These are phyloP conservation scores for Aspergillus clavatus DNA, from an alignment of 2,329 filamentous ascomycete genomes.

Conservation along the genomic window DNA sequence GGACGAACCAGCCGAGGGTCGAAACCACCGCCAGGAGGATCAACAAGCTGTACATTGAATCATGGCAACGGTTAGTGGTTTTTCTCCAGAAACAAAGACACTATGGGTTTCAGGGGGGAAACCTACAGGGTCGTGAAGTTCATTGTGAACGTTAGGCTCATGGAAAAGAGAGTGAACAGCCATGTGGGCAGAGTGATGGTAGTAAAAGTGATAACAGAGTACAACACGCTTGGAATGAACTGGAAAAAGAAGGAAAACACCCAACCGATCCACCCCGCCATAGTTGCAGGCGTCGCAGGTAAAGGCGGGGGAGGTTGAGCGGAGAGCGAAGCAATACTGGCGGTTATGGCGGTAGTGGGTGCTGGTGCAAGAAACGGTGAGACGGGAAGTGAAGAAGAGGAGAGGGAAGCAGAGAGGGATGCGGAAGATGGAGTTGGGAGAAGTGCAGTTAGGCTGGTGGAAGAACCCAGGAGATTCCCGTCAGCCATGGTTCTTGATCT, in stretches of 20 bases:
- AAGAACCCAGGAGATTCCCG: neutral
- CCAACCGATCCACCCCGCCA: slow-evolving; percentile 45
- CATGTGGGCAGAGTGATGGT: slow-evolving; percentile 87
- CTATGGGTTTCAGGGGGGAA: neutral
- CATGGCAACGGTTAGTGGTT: slow-evolving; percentile 6
- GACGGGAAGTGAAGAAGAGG: slow-evolving; percentile 16
- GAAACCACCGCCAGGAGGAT: slow-evolving; percentile 73
- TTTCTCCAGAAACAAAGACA: neutral
- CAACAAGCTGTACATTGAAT: slow-evolving; percentile 55
- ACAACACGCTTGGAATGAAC: slow-evolving; percentile 57
- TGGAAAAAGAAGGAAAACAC: slow-evolving; percentile 47
- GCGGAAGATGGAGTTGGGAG: slow-evolving; percentile 1
- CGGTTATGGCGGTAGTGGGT: slow-evolving; percentile 18
- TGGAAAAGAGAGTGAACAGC: slow-evolving; percentile 84
- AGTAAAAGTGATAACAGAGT: slow-evolving; percentile 77
- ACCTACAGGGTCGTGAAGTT: slow-evolving; percentile 90
- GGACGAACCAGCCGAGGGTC: slow-evolving; percentile 86
- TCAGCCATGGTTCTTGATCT: neutral
- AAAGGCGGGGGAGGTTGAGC: slow-evolving; percentile 25
- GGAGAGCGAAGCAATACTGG: slow-evolving; percentile 12
- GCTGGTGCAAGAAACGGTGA: slow-evolving; percentile 6
- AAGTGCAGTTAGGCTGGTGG: neutral
- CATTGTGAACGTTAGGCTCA: slow-evolving; percentile 95
- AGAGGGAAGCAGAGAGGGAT: slow-evolving; percentile 8
- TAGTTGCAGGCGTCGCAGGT: slow-evolving; percentile 30